Conservation (phyloP, 1,284 basidiomycete species). For the Termitomyces sp. region DNA sequence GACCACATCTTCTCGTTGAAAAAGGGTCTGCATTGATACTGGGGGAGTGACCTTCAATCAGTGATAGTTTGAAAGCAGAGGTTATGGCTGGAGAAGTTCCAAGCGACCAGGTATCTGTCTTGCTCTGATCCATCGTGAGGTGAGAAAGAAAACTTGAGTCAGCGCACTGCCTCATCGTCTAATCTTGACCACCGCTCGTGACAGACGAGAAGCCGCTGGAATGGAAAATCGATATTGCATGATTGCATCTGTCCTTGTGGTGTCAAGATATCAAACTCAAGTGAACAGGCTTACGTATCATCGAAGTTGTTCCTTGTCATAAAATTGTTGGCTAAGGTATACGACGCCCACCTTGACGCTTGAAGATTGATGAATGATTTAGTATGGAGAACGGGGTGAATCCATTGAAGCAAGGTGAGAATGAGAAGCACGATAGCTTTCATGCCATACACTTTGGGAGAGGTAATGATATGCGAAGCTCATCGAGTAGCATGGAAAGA, state of each 20-base stretch:
- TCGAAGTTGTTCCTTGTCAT: background rate
- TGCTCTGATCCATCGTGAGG: slow-evolving; percentile 6
- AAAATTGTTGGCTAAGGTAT: background rate
- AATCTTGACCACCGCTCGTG: background rate
- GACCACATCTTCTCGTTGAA: slow-evolving; percentile 5
- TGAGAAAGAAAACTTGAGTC: background rate
- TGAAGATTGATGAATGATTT: no score
- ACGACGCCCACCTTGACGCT: background rate
- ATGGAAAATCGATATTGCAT: background rate
- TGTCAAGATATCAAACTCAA: background rate
- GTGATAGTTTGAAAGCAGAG: slow-evolving; percentile 3
- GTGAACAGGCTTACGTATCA: background rate
- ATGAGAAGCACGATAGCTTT: background rate
- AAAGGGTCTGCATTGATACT: background rate
- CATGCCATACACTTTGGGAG: background rate
- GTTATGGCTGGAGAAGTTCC: background rate
- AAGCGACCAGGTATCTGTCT: slow-evolving; percentile 5
- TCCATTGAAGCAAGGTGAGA: background rate
- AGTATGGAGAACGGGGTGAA: background rate
- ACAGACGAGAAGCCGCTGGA: background rate
- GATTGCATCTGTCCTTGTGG: slow-evolving; percentile 1
- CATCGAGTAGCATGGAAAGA: background rate
- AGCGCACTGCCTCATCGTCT: background rate
- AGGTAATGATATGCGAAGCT: background rate
- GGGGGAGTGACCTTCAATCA: background rate